A percentile compares a stretch with the other conserved stretches of the same genome.
Conservation (phyloP, 2,329 filamentous ascomycete genomes). For the Phaeosphaeria sp. region DNA sequence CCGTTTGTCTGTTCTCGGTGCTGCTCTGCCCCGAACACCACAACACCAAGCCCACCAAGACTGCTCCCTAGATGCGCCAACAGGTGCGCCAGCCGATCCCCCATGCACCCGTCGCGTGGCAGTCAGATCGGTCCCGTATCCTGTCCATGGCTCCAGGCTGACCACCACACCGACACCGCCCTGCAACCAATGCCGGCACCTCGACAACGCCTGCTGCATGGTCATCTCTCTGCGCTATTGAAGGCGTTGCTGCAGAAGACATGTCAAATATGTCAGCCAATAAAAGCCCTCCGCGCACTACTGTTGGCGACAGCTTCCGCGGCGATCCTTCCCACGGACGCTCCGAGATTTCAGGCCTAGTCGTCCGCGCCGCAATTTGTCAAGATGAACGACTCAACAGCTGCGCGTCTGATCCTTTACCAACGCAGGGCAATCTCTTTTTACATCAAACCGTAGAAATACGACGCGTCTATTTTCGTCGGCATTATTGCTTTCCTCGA, state of each 20-base stretch:
- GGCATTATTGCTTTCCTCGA: neutral
- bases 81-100: conserved; percentile 13
- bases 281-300: neutral
- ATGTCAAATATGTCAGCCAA: conserved; percentile 10
- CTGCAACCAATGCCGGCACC: neutral
- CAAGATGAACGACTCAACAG: conserved; percentile 11
- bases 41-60: conserved; percentile 8
- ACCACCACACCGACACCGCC: too few species aligned
- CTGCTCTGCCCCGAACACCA: neutral
- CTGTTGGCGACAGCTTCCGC: neutral
- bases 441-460: neutral
- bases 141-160: neutral
- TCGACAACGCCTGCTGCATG: conserved; percentile 14
- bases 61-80: conserved; percentile 9
- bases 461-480: neutral
- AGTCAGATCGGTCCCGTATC: conserved; percentile 1
- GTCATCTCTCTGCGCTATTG: conserved; percentile 17
- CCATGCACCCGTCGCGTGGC: conserved; percentile 24
- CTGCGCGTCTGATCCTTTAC: neutral
- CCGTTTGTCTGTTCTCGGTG: neutral
- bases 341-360: conserved; percentile 4
- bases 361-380: conserved; percentile 19
- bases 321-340: neutral
- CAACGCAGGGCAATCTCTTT: conserved; percentile 1
- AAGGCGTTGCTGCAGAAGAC: conserved; percentile 6